These are phyloP conservation scores for Yarrowia keelungensis DNA, from an alignment of 805 yeast species.

Conservation along the genomic window DNA sequence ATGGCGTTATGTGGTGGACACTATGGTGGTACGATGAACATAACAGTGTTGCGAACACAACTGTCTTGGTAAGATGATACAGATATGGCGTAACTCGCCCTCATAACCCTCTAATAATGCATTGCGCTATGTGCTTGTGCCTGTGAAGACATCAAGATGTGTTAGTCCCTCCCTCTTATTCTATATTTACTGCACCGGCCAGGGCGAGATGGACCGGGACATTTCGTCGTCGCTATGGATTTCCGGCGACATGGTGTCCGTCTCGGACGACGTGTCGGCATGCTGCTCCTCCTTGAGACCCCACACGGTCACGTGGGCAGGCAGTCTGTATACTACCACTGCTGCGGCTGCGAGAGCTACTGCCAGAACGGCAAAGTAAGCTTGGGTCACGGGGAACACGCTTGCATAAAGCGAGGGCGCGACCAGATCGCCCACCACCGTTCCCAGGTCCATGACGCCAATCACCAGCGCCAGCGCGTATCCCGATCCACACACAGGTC, in stretches of 20 bases:
- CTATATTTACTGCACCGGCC: slow-evolving; percentile 26
- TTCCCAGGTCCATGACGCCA: not conserved
- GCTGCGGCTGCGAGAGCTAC: not conserved
- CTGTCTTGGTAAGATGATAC: no score
- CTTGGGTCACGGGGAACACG: slow-evolving; percentile 5
- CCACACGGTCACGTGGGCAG: slow-evolving; percentile 6
- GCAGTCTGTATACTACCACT: slow-evolving; percentile 2
- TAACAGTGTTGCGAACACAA: no score
- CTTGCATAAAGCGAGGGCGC: slow-evolving; percentile 8
- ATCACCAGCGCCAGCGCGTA: slow-evolving; percentile 16
- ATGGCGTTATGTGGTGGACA: no score
- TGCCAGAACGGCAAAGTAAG: slow-evolving; percentile 15
- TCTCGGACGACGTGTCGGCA: slow-evolving; percentile 25
- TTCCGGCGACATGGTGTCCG: slow-evolving; percentile 34
- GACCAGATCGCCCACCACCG: not conserved
- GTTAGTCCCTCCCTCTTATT: slow-evolving; percentile 11
- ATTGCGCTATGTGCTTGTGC: slow-evolving; percentile 9
- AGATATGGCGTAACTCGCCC: no score
- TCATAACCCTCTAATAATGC: no score
- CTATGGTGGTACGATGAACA: no score
- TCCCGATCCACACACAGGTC: slow-evolving; percentile 21
- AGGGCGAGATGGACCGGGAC: slow-evolving; percentile 33
- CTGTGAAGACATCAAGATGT: slow-evolving; percentile 2
- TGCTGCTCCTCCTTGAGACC: slow-evolving; percentile 1
- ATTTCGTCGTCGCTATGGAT: slow-evolving; percentile 26